A percentile compares a stretch with the other conserved stretches of the same genome.
phyloP scores from a whole-genome alignment of 768 basidiomycete species.

The Candolleomyces aberdarensis region DNA sequence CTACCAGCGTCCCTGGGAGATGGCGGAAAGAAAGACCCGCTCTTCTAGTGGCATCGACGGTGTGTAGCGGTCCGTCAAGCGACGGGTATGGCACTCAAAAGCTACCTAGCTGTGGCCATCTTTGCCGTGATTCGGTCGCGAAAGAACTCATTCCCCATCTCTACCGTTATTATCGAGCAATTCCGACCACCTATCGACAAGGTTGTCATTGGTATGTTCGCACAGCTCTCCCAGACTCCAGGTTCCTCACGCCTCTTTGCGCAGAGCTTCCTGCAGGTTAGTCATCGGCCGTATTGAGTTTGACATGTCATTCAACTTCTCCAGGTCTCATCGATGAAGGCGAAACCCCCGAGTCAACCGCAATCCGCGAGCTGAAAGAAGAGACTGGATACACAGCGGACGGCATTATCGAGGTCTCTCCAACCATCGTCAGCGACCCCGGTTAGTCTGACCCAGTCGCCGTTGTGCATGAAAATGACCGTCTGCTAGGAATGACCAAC shows the following conservation, averaged over 20 bases:
- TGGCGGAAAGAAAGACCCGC: slow-evolving; percentile 79
- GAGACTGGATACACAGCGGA: slow-evolving; percentile 86
- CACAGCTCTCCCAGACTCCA: neutral
- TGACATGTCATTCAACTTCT: neutral
- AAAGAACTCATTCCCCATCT: slow-evolving; percentile 64
- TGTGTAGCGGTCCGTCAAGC: slow-evolving; percentile 22
- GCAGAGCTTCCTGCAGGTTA: slow-evolving; percentile 39
- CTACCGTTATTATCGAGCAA: slow-evolving; percentile 87
- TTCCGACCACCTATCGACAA: slow-evolving; percentile 86
- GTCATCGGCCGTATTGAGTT: neutral
- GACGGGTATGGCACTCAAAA: neutral
- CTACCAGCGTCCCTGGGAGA: slow-evolving; percentile 81
- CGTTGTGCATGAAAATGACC: neutral
- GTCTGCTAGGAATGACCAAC: slow-evolving; percentile 79
- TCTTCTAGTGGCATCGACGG: slow-evolving; percentile 80
- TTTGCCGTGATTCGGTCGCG: slow-evolving; percentile 78
- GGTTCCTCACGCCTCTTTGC: neutral
- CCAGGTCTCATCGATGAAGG: slow-evolving; percentile 81
- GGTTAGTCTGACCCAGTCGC: slow-evolving; percentile 37
- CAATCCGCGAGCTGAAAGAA: slow-evolving; percentile 86
- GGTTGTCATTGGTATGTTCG: slow-evolving; percentile 59
- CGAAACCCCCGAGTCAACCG: slow-evolving; percentile 78
- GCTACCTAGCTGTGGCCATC: slow-evolving; percentile 71
- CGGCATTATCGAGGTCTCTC: slow-evolving; percentile 58
- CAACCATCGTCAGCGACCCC: slow-evolving; percentile 66